These are phyloP conservation scores for Hanseniaspora osmophila DNA, from an alignment of 805 yeast genomes.

Conservation along the genomic window DNA sequence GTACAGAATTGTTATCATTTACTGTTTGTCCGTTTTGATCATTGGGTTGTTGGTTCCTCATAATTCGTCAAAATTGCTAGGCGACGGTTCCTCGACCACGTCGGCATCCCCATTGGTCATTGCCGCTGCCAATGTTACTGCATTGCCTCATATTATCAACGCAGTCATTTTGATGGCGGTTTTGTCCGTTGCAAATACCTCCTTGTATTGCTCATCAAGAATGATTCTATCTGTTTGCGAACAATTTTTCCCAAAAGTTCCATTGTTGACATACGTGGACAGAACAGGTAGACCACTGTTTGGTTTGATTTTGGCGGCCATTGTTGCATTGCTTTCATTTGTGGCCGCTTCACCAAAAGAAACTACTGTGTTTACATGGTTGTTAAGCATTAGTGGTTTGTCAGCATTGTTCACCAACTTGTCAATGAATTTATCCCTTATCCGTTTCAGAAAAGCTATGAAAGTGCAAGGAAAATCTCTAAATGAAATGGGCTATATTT, in stretches of 20 bases:
- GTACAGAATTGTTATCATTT: conserved; percentile 40
- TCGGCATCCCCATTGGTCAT: conserved; percentile 36
- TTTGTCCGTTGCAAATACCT: conserved; percentile 63
- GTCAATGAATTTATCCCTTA: conserved; percentile 39
- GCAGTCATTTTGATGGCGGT: conserved; percentile 63
- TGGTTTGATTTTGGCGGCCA: conserved; percentile 37
- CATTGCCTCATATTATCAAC: conserved; percentile 59
- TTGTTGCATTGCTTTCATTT: conserved; percentile 48
- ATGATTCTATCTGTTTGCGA: conserved; percentile 53
- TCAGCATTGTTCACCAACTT: conserved; percentile 52
- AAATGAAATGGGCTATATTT: conserved; percentile 37
- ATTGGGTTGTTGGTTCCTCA: conserved; percentile 46
- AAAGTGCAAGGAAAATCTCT: conserved; percentile 36
- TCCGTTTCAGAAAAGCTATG: conserved; percentile 47
- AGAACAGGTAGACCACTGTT: conserved; percentile 45
- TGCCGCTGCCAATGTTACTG: conserved; percentile 38
- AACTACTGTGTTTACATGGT: conserved; percentile 48
- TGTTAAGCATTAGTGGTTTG: conserved; percentile 46
- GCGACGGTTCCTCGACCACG: conserved; percentile 27
- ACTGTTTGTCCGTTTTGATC: conserved; percentile 37
- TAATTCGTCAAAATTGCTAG: conserved; percentile 27
- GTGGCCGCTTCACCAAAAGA: conserved; percentile 47
- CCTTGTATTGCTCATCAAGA: conserved; percentile 63
- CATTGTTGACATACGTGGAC: conserved; percentile 37
- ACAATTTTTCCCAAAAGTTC: conserved; percentile 27